A percentile compares a stretch with the other conserved stretches of the same genome.
Evolutionary conservation across 495 filamentous ascomycete genomes (phyloP).

Genomic region (Parmelia sp.): DNA sequence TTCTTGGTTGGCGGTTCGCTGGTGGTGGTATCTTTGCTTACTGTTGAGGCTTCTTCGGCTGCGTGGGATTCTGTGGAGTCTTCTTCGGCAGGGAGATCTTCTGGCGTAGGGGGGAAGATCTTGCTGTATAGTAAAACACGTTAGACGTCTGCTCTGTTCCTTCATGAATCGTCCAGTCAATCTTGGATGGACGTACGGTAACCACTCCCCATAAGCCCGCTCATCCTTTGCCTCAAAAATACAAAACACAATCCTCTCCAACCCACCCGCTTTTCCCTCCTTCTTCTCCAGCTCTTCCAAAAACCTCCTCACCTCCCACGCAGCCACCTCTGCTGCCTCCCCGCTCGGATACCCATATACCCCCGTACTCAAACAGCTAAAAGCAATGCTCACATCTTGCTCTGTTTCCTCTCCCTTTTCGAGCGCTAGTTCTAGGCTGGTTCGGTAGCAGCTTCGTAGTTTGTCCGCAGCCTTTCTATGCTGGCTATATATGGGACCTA

Average conservation of each 20-base stretch:
- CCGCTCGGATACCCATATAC: constrained; percentile 79
- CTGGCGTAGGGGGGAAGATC: constrained; percentile 34
- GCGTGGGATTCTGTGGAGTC: constrained; percentile 13
- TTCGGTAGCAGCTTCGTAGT: constrained; percentile 66
- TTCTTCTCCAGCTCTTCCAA: constrained; percentile 51
- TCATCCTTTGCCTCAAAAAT: constrained; percentile 75
- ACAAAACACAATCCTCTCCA: constrained; percentile 75
- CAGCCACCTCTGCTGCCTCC: constrained; percentile 62
- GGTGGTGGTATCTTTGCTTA: constrained; percentile 20
- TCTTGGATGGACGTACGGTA: constrained; percentile 61
- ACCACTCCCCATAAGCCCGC: constrained; percentile 55
- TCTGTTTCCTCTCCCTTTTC: constrained; percentile 36
- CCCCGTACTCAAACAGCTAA: constrained; percentile 78
- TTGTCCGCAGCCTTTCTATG: constrained; percentile 37
- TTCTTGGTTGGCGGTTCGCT: constrained; percentile 32
- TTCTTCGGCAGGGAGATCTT: constrained; percentile 22
- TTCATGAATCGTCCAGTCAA: too few species aligned
- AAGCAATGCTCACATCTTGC: constrained; percentile 59
- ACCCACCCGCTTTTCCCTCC: constrained; percentile 31
- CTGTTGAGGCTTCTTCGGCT: constrained; percentile 27
- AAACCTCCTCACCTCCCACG: constrained; percentile 64
- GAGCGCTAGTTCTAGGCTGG: constrained; percentile 65
- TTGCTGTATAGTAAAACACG: constrained; percentile 19
- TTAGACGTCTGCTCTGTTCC: too few species aligned
- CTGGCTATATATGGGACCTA: constrained; percentile 71